phyloP scores from a whole-genome alignment of 345 rosid species.

The Eucalyptus cloeziana region DNA sequence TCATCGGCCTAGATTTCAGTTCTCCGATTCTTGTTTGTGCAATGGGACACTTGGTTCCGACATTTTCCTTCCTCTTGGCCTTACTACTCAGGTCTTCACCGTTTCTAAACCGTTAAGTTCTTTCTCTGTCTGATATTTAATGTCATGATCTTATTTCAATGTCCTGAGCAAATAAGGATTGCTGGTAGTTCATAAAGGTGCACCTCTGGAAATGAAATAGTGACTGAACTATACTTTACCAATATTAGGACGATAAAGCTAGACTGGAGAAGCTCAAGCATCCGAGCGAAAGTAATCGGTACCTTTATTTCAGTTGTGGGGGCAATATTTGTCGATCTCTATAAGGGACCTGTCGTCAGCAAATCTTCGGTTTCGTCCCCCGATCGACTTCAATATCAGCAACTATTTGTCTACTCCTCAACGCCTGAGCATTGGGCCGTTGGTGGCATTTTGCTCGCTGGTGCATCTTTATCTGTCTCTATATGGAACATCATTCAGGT shows the following conservation, averaged over 20 bases:
- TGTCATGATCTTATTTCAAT: not conserved
- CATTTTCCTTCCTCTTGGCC: slow-evolving; percentile 54
- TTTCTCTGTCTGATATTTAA: not conserved
- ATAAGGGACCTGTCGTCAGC: slow-evolving; percentile 45
- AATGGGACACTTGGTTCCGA: slow-evolving; percentile 62
- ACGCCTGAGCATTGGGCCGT: slow-evolving; percentile 53
- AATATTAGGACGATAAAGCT: slow-evolving; percentile 25
- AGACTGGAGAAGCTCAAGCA: slow-evolving; percentile 37
- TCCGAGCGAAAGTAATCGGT: slow-evolving; percentile 34
- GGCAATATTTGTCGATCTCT: slow-evolving; percentile 32
- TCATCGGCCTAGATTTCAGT: slow-evolving; percentile 55
- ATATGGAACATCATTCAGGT: slow-evolving; percentile 70
- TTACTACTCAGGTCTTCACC: slow-evolving; percentile 38
- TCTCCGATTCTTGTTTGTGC: slow-evolving; percentile 81
- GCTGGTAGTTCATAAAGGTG: not conserved
- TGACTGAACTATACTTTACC: not conserved
- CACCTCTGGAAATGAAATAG: not conserved
- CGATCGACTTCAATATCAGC: slow-evolving; percentile 7
- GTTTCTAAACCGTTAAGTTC: not conserved
- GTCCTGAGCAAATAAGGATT: not conserved
- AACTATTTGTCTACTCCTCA: slow-evolving; percentile 39
- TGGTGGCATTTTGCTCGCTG: slow-evolving; percentile 60
- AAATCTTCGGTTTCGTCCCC: slow-evolving; percentile 17
- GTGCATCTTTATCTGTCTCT: slow-evolving; percentile 45
- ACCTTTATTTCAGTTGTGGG: slow-evolving; percentile 43